Percentiles rank a stretch among this genome's conserved stretches.
Evolutionary conservation across 352 stramenopile species (phyloP).

Genomic region (Hyaloperonospora brassicae): DNA sequence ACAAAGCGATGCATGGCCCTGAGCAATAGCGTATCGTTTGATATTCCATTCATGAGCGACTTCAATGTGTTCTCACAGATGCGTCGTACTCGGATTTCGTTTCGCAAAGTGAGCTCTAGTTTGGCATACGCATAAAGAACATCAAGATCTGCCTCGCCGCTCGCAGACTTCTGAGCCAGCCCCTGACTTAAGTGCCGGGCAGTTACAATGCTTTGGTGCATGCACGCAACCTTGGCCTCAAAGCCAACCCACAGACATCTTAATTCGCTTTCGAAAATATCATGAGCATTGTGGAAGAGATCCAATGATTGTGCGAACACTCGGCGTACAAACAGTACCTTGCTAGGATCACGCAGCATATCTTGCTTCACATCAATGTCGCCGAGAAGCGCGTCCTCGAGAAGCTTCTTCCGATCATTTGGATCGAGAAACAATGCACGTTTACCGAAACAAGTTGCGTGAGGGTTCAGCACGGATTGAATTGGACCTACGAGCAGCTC

Average conservation of each 20-base stretch:
- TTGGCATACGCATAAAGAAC: conserved; percentile 48
- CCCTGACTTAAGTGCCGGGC: conserved; percentile 31
- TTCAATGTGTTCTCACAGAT: conserved; percentile 52
- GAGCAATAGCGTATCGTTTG: conserved; percentile 3
- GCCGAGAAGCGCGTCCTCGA: conserved; percentile 21
- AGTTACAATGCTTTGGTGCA: conserved; percentile 6
- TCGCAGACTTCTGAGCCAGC: conserved; percentile 14
- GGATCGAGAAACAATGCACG: conserved; percentile 26
- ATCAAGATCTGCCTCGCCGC: conserved; percentile 14
- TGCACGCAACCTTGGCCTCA: conserved; percentile 25
- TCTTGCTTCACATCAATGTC: conserved; percentile 19
- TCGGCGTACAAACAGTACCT: conserved; percentile 39
- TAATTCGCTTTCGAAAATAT: conserved; percentile 13
- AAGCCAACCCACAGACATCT: conserved; percentile 50
- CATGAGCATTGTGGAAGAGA: conserved; percentile 16
- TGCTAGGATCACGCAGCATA: conserved; percentile 27
- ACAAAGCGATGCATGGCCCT: conserved; percentile 43
- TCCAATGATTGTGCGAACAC: conserved; percentile 25
- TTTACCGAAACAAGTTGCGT: conserved; percentile 4
- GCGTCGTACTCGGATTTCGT: conserved; percentile 36
- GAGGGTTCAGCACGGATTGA: conserved; percentile 32
- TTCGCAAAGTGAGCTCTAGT: conserved; percentile 39
- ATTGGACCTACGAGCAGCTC: conserved; percentile 34
- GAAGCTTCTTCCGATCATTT: conserved; percentile 16
- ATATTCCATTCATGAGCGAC: conserved; percentile 13